These are phyloP conservation scores for Sanghuangporus weigelae DNA, from an alignment of 1,284 basidiomycete species.

Conservation along the genomic window DNA sequence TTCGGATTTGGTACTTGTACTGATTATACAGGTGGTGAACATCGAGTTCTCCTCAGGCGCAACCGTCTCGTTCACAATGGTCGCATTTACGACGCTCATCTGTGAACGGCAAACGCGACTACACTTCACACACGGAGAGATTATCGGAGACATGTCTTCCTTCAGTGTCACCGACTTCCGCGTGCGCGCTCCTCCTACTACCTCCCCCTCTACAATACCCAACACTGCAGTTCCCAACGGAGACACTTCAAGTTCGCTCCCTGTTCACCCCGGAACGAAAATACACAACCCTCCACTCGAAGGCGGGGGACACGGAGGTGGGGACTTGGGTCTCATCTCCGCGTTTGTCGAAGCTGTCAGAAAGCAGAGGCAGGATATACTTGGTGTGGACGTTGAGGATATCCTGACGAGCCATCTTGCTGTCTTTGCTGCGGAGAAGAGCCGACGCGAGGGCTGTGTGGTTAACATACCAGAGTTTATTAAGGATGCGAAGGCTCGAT, in stretches of 20 bases:
- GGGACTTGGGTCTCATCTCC: conserved; percentile 67
- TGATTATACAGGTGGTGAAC: conserved; percentile 56
- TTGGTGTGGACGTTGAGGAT: conserved; percentile 65
- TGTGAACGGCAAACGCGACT: conserved; percentile 74
- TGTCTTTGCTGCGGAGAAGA: conserved; percentile 81
- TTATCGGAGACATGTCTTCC: conserved; percentile 73
- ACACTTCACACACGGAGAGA: conserved; percentile 79
- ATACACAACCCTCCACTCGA: conserved; percentile 48
- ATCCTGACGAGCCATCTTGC: conserved; percentile 74
- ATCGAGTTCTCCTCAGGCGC: conserved; percentile 73
- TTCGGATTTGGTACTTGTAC: not conserved
- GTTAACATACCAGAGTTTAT: conserved; percentile 63
- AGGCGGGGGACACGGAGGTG: conserved; percentile 75
- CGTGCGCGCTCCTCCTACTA: conserved; percentile 31
- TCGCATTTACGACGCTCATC: conserved; percentile 64
- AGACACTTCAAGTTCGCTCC: not conserved
- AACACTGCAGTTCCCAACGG: not conserved
- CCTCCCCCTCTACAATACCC: not conserved
- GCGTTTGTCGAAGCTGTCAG: conserved; percentile 72
- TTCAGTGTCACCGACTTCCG: conserved; percentile 80
- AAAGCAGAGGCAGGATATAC: conserved; percentile 50
- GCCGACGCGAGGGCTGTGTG: conserved; percentile 59
- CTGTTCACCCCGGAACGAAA: conserved; percentile 28
- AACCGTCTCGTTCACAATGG: conserved; percentile 81
- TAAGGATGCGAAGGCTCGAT: conserved; percentile 33